Percentiles rank a stretch among this genome's conserved stretches.
Evolutionary conservation across 495 filamentous ascomycete species (phyloP).

Genomic region (Tuber umbilicatum): DNA sequence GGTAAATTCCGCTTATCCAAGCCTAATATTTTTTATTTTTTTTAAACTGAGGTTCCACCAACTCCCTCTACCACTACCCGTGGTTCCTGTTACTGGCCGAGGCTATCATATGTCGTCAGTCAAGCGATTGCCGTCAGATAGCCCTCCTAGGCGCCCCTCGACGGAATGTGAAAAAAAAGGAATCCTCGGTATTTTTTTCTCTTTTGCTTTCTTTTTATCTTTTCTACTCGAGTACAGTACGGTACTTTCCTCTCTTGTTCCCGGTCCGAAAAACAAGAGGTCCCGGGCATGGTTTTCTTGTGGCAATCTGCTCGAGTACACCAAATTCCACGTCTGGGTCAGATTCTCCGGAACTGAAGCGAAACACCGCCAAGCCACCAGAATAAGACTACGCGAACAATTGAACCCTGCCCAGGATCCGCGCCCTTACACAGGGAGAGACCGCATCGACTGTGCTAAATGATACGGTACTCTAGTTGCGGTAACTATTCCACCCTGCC

Average conservation of each 20-base stretch:
- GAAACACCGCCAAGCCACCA: neutral
- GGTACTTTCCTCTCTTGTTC: neutral
- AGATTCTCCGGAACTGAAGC: neutral
- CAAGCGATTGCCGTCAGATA: neutral
- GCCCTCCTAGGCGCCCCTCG: neutral
- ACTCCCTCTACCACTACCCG: neutral
- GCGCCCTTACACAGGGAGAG: neutral
- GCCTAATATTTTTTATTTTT: neutral
- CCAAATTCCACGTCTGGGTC: neutral
- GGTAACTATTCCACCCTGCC: neutral
- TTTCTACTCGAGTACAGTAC: too few relatives aligned
- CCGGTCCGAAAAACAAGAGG: too few relatives aligned
- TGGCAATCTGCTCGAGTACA: neutral
- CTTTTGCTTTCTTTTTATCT: neutral
- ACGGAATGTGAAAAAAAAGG: neutral
- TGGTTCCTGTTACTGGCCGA: neutral
- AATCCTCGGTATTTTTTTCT: neutral
- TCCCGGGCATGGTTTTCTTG: neutral
- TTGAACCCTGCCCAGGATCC: neutral
- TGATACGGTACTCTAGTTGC: neutral
- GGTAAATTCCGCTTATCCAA: neutral
- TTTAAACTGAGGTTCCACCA: too few relatives aligned
- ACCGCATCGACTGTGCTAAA: neutral
- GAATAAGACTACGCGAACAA: neutral
- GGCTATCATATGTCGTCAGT: neutral